Percentiles rank a stretch among this genome's conserved stretches.
phyloP scores from a whole-genome alignment of 768 basidiomycete species.

The Pleurotus pulmonarius region DNA sequence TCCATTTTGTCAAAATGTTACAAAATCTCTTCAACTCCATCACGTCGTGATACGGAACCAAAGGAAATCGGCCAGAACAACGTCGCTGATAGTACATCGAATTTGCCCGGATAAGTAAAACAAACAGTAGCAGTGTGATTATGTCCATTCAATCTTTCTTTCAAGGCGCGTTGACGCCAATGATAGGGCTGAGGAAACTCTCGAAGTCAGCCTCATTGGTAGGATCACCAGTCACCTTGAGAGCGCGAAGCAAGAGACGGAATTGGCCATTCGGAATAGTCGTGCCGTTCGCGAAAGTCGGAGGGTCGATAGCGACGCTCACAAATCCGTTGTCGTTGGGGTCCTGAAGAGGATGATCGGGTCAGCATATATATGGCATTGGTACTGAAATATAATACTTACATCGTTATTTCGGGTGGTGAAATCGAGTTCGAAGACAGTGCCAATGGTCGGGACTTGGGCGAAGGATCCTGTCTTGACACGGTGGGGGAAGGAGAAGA shows the following conservation, averaged over 20 bases:
- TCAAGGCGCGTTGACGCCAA: slow-evolving; percentile 17
- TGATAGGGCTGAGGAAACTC: slow-evolving; percentile 40
- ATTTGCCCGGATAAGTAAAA: too few species aligned
- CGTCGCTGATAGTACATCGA: too few species aligned
- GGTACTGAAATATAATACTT: slow-evolving; percentile 11
- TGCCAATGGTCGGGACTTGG: slow-evolving; percentile 31
- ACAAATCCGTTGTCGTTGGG: slow-evolving; percentile 25
- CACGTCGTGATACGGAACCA: too few species aligned
- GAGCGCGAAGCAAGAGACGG: slow-evolving; percentile 33
- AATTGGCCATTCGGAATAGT: slow-evolving; percentile 38
- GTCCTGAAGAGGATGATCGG: slow-evolving; percentile 11
- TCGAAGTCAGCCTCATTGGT: slow-evolving; percentile 41
- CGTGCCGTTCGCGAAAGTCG: slow-evolving; percentile 40
- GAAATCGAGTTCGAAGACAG: slow-evolving; percentile 43
- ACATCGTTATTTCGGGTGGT: slow-evolving; percentile 44
- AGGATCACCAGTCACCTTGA: slow-evolving; percentile 40
- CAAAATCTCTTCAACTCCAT: not conserved
- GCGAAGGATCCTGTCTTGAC: not conserved
- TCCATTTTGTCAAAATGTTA: not conserved
- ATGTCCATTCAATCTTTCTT: not conserved
- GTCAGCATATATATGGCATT: not conserved
- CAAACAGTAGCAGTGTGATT: too few species aligned
- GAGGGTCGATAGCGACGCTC: slow-evolving; percentile 21
- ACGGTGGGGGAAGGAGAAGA: slow-evolving; percentile 35
- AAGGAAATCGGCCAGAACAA: too few species aligned